Percentiles rank a stretch among this genome's conserved stretches.
phyloP scores from a whole-genome alignment of 495 filamentous ascomycete species.

The Bathelium albidoporum region DNA sequence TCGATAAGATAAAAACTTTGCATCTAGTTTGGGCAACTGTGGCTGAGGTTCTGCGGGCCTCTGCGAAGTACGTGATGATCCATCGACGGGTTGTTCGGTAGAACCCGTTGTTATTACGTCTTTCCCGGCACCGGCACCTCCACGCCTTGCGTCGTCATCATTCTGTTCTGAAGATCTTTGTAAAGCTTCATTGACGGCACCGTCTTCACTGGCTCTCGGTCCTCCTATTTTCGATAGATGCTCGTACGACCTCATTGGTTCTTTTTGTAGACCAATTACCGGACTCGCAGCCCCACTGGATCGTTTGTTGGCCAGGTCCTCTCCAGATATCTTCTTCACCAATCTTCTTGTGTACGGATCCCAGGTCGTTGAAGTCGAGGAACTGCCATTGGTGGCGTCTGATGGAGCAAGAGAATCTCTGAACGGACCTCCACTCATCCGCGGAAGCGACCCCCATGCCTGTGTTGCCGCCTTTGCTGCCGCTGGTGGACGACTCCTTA shows the following conservation, averaged over 20 bases:
- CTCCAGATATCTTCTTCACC: conserved; percentile 9
- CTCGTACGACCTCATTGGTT: conserved; percentile 2
- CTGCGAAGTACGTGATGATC: background rate
- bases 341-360: conserved; percentile 21
- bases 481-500: conserved; percentile 29
- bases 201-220: background rate
- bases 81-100: background rate
- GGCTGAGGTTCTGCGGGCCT: background rate
- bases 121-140: background rate
- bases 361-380: conserved; percentile 11
- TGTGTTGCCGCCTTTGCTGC: conserved; percentile 82
- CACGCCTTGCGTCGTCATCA: background rate
- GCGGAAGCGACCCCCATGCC: conserved; percentile 50
- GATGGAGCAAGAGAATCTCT: background rate
- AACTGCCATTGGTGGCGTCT: conserved; percentile 4
- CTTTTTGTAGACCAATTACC: background rate
- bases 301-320: background rate
- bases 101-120: background rate
- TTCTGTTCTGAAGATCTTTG: background rate
- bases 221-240: background rate
- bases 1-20: conserved; percentile 22
- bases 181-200: background rate
- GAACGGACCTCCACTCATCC: background rate
- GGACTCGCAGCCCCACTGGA: background rate
- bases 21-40: background rate